Conservation (phyloP, 1,139 yeast species). For the Entelexis sorbosivorans region DNA sequence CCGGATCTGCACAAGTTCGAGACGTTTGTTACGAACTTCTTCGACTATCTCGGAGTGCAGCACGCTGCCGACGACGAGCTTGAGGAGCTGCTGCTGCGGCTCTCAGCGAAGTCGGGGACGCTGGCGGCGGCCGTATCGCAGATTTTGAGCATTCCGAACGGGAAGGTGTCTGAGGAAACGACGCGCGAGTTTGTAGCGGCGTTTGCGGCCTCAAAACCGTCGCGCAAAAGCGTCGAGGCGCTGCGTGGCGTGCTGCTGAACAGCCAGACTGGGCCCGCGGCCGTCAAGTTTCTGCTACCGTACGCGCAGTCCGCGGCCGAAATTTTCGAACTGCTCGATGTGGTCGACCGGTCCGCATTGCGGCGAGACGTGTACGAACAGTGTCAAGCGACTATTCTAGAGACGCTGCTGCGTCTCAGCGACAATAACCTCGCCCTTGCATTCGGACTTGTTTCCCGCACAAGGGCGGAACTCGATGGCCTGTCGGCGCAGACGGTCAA, state of each 20-base stretch:
- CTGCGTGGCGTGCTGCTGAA: conserved; percentile 8
- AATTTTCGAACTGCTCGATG: conserved; percentile 26
- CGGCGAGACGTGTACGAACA: conserved; percentile 23
- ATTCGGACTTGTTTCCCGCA: conserved; percentile 28
- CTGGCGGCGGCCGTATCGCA: conserved; percentile 25
- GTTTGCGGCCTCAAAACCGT: conserved; percentile 14
- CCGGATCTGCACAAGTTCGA: conserved; percentile 21
- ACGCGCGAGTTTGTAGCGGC: conserved; percentile 25
- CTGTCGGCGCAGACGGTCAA: background rate
- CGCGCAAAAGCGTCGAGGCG: background rate
- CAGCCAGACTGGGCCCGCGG: conserved; percentile 12
- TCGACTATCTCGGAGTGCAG: conserved; percentile 17
- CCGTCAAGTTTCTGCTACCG: conserved; percentile 26
- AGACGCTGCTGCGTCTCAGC: conserved; percentile 11
- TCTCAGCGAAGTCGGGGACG: conserved; percentile 27
- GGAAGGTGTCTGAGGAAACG: conserved; percentile 25
- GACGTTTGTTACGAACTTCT: conserved; percentile 19
- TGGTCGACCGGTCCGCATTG: conserved; percentile 24
- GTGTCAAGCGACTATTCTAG: conserved; percentile 27
- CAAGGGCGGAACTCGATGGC: conserved; percentile 11
- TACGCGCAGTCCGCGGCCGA: conserved; percentile 26
- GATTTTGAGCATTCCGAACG: conserved; percentile 16
- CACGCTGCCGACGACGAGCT: conserved; percentile 12
- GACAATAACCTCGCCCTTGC: conserved; percentile 26
- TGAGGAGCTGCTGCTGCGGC: conserved; percentile 26